A percentile compares a stretch with the other conserved stretches of the same genome.
phyloP scores from a whole-genome alignment of 106 monocot species.

The Narthecium ossifragum region DNA sequence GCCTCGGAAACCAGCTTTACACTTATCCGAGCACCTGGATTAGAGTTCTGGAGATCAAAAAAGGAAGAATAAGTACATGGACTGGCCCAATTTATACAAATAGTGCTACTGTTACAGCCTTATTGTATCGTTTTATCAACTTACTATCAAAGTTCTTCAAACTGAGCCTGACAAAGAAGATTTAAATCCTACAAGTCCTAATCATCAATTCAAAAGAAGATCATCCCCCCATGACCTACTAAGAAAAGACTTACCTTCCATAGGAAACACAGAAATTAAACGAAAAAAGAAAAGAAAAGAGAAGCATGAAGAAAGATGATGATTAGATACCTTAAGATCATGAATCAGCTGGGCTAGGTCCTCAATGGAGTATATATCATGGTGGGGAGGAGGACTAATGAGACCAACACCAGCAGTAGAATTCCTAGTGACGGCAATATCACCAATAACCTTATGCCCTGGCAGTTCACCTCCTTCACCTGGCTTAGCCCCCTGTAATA shows the following conservation, averaged over 20 bases:
- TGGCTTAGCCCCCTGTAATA: conserved; percentile 94
- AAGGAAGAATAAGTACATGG: too few species aligned
- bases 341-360: conserved; percentile 97
- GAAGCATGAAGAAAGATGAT: not conserved
- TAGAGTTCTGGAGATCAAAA: conserved; percentile 58
- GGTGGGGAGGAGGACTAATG: conserved; percentile 97
- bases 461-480: conserved; percentile 99
- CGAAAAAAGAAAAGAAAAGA: not conserved
- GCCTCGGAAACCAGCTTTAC: conserved; percentile 97
- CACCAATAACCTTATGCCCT: conserved; percentile 96
- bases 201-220: too few species aligned
- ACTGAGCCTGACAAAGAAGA: too few species aligned
- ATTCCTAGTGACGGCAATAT: conserved; percentile 96
- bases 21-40: conserved; percentile 90
- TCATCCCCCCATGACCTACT: too few species aligned
- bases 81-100: too few species aligned
- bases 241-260: too few species aligned
- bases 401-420: conserved; percentile 98
- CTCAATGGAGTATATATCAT: conserved; percentile 98
- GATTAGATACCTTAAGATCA: conserved; percentile 80
- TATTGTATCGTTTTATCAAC: too few species aligned
- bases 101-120: too few species aligned
- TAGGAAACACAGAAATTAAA: too few species aligned
- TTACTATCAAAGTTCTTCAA: too few species aligned
- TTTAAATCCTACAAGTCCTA: too few species aligned